These are phyloP conservation scores for Melianthus villosus DNA, from an alignment of 441 rosid species.

Conservation along the genomic window DNA sequence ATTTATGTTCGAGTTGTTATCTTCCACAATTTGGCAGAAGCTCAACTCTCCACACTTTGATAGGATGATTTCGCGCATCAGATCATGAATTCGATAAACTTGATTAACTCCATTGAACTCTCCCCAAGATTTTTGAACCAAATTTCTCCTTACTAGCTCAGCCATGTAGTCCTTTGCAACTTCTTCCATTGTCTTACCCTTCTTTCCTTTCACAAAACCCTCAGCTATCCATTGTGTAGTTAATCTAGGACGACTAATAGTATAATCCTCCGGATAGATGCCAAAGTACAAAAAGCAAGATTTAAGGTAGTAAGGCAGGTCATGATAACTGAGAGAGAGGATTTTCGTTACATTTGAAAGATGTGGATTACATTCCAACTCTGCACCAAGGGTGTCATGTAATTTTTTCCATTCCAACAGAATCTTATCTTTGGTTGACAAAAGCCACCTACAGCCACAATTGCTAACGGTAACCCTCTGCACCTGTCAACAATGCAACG, in stretches of 20 bases:
- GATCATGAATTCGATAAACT: conserved; percentile 16
- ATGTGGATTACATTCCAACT: conserved; percentile 9
- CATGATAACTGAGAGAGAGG: conserved; percentile 18
- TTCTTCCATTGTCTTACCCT: conserved; percentile 18
- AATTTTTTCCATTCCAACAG: conserved; percentile 16
- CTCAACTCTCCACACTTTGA: conserved; percentile 15
- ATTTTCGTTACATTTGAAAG: conserved; percentile 13
- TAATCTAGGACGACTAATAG: conserved; percentile 8
- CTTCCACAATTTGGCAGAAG: conserved; percentile 12
- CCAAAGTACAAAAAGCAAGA: conserved; percentile 16
- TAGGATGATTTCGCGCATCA: conserved; percentile 17
- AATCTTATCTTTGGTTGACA: conserved; percentile 17
- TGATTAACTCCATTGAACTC: too few species aligned
- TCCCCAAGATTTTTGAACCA: conserved; percentile 20
- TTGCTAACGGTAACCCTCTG: conserved; percentile 24
- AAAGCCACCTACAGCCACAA: conserved; percentile 26
- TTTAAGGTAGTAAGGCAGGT: conserved; percentile 16
- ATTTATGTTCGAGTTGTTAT: conserved; percentile 7
- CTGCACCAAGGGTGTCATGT: conserved; percentile 9
- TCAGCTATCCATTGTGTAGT: conserved; percentile 19
- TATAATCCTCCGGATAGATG: conserved; percentile 16
- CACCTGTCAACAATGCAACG: conserved; percentile 17
- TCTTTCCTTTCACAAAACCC: conserved; percentile 13
- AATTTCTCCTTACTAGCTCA: conserved; percentile 16
- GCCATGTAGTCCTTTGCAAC: conserved; percentile 18